Conservation (phyloP, 139 green algal genomes). For the Pycnococcus provasolii region DNA sequence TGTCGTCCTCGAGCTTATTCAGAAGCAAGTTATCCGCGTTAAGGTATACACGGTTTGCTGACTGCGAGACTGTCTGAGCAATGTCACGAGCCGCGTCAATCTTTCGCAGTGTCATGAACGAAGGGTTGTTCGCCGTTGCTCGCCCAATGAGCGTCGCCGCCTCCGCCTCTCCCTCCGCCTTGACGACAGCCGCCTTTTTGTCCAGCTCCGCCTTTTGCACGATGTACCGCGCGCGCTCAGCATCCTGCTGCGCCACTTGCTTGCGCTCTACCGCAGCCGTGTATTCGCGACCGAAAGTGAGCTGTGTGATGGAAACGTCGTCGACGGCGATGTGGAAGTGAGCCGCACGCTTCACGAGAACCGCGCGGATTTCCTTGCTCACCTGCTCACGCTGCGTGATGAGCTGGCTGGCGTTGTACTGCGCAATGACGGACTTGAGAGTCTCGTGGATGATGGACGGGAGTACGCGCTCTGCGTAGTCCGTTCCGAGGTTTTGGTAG, state of each 20-base stretch:
- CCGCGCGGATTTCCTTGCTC: constrained; percentile 77
- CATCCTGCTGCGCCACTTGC: constrained; percentile 95
- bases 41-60: constrained; percentile 83
- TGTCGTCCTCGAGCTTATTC: constrained; percentile 51
- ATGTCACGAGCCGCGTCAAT: constrained; percentile 93
- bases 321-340: constrained; percentile 96
- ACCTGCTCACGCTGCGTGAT: constrained; percentile 88
- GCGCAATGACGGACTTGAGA: constrained; percentile 91
- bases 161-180: constrained; percentile 82
- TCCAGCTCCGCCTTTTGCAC: constrained; percentile 94
- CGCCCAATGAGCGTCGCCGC: constrained; percentile 87
- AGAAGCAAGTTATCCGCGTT: constrained; percentile 81
- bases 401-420: constrained; percentile 97
- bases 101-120: constrained; percentile 81
- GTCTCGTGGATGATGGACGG: constrained; percentile 96
- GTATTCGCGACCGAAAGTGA: constrained; percentile 94
- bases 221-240: constrained; percentile 92
- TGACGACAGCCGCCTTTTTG: constrained; percentile 84
- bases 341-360: constrained; percentile 73
- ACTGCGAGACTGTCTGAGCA: constrained; percentile 63
- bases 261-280: constrained; percentile 94
- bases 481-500: constrained; percentile 82
- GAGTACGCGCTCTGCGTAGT: constrained; percentile 91
- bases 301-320: constrained; percentile 96
- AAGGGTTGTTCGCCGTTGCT: constrained; percentile 73